A percentile compares a stretch with the other conserved stretches of the same genome.
phyloP scores from a whole-genome alignment of 352 stramenopile species.

The Pythium insidiosum region DNA sequence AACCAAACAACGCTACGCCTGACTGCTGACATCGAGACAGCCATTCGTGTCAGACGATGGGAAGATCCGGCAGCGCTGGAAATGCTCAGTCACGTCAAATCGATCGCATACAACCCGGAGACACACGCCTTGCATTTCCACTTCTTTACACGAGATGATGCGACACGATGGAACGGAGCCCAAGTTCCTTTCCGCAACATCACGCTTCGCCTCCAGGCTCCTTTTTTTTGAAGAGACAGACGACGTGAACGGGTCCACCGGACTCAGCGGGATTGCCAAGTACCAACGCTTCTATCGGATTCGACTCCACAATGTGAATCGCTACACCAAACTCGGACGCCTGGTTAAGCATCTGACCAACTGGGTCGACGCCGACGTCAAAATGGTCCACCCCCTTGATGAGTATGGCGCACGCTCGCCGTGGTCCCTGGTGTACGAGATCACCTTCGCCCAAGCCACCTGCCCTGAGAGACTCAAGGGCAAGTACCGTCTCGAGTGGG shows the following conservation, averaged over 20 bases:
- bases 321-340: not conserved
- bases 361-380: not conserved
- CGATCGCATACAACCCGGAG: not conserved
- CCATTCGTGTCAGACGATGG: not conserved
- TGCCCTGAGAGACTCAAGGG: not conserved
- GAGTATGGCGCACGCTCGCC: constrained; percentile 3
- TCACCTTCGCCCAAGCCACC: not conserved
- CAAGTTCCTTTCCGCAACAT: not conserved
- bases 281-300: constrained; percentile 6
- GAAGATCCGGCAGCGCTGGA: not conserved
- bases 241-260: too few species aligned
- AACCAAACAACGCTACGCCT: constrained; percentile 1
- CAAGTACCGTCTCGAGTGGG: constrained; percentile 6
- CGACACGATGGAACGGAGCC: not conserved
- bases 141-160: constrained; percentile 3
- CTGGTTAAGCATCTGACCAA: not conserved
- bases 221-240: too few species aligned
- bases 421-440: constrained; percentile 8
- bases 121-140: constrained; percentile 4
- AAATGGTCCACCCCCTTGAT: constrained; percentile 4
- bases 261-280: too few species aligned
- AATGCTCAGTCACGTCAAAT: constrained; percentile 4
- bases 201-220: not conserved
- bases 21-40: not conserved
- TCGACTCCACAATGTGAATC: constrained; percentile 1